phyloP scores from a whole-genome alignment of 2,329 filamentous ascomycete genomes.

The Botrytis fragariae region DNA sequence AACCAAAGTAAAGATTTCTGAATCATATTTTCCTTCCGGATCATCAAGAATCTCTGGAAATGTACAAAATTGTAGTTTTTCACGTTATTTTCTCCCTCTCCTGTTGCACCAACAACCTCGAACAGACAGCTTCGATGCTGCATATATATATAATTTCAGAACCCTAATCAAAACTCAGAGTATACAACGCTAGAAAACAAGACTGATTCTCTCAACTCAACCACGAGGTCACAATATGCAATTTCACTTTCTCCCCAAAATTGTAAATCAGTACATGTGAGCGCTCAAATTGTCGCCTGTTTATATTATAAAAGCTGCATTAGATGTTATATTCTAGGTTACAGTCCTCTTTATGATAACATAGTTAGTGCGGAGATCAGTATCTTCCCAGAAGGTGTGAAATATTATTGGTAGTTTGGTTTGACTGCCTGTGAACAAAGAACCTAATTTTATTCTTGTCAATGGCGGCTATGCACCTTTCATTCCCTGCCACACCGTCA shows the following conservation, averaged over 20 bases:
- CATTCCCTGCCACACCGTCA: not conserved
- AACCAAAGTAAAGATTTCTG: not conserved
- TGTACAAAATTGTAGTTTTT: not conserved
- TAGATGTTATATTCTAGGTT: not conserved
- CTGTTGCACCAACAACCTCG: not conserved
- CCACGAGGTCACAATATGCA: not conserved
- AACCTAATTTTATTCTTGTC: not conserved
- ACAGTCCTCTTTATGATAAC: not conserved
- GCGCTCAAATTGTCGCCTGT: not conserved
- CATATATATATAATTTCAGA: not conserved
- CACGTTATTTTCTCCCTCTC: not conserved
- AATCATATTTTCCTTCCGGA: not conserved
- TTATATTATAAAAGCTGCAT: not conserved
- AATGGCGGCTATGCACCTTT: not conserved
- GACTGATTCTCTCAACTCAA: not conserved
- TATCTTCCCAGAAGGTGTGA: not conserved
- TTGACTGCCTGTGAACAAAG: not conserved
- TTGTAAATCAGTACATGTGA: not conserved
- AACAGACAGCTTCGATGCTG: not conserved
- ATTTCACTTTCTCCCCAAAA: not conserved
- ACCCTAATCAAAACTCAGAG: not conserved
- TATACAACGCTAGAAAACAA: not conserved
- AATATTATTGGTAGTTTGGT: not conserved
- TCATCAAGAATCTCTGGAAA: not conserved
- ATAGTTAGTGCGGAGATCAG: not conserved